Evolutionary conservation across 805 yeast genomes (phyloP).

Genomic region (Wickerhamomyces chambardii): DNA sequence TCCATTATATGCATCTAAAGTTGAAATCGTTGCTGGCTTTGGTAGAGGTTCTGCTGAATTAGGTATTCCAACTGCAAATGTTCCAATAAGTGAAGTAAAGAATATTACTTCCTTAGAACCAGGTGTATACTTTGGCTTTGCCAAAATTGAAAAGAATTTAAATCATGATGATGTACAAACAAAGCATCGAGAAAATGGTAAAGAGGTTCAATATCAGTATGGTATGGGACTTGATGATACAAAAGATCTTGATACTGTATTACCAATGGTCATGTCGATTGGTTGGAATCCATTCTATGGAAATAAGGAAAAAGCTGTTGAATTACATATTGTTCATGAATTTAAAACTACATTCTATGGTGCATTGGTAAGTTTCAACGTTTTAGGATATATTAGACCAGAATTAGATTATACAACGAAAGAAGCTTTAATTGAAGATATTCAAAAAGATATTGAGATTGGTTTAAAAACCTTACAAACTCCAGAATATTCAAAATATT

Average conservation of each 20-base stretch:
- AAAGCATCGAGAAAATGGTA: constrained; percentile 25
- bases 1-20: constrained; percentile 37
- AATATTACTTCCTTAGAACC: constrained; percentile 37
- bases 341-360: constrained; percentile 74
- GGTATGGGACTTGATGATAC: constrained; percentile 38
- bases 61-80: constrained; percentile 94
- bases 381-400: constrained; percentile 87
- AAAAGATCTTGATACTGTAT: constrained; percentile 31
- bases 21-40: constrained; percentile 68
- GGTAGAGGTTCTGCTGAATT: constrained; percentile 93
- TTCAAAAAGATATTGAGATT: constrained; percentile 66
- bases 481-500: constrained; percentile 29
- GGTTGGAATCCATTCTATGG: constrained; percentile 94
- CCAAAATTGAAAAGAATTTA: constrained; percentile 22
- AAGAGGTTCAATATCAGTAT: constrained; percentile 46
- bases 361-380: constrained; percentile 54
- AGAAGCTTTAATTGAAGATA: constrained; percentile 82
- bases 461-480: constrained; percentile 42
- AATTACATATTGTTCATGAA: constrained; percentile 75
- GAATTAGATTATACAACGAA: constrained; percentile 78
- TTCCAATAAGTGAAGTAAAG: constrained; percentile 45
- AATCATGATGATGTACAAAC: constrained; percentile 8
- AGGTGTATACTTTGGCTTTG: constrained; percentile 91
- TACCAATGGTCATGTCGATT: constrained; percentile 91
- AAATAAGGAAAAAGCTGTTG: constrained; percentile 75